phyloP scores from a whole-genome alignment of 2,329 filamentous ascomycete genomes.

The Pseudogymnoascus sp. region DNA sequence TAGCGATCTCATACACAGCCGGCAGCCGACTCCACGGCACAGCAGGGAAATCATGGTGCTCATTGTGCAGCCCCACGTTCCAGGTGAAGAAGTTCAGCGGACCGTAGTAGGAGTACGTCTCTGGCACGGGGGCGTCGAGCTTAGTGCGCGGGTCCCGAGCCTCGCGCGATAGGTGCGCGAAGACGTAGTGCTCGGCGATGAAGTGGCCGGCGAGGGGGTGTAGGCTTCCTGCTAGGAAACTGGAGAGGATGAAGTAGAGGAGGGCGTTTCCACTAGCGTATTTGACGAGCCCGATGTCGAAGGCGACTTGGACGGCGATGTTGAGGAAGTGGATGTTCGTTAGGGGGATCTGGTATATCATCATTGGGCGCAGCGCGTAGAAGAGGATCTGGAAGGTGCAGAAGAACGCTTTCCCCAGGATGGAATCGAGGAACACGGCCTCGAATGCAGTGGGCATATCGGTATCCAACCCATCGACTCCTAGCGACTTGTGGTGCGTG shows the following conservation, averaged over 20 bases:
- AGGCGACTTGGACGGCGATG: constrained; percentile 63
- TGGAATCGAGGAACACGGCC: constrained; percentile 85
- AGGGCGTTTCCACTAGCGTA: constrained; percentile 55
- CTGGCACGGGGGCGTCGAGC: constrained; percentile 52
- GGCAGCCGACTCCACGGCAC: constrained; percentile 88
- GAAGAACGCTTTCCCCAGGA: constrained; percentile 96
- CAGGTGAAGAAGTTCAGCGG: constrained; percentile 87
- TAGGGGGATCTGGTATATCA: constrained; percentile 81
- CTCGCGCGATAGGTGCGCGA: constrained; percentile 42
- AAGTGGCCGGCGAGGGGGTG: constrained; percentile 96
- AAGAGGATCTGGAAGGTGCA: constrained; percentile 99
- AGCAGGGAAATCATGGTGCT: constrained; percentile 97
- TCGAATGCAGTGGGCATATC: constrained; percentile 90
- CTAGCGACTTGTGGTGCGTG: constrained; percentile 97
- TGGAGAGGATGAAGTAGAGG: constrained; percentile 77
- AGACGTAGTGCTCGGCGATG: constrained; percentile 95
- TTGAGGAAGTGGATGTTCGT: constrained; percentile 81
- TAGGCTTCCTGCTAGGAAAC: constrained; percentile 86
- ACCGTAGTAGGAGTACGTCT: constrained; percentile 97
- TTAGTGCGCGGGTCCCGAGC: constrained; percentile 49
- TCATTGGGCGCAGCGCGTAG: constrained; percentile 93
- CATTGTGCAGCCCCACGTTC: constrained; percentile 96
- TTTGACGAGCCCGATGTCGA: constrained; percentile 63
- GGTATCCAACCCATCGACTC: constrained; percentile 90
- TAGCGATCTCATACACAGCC: constrained; percentile 66